Conservation (phyloP, 768 basidiomycete species). For the Naematelia aurantialba region DNA sequence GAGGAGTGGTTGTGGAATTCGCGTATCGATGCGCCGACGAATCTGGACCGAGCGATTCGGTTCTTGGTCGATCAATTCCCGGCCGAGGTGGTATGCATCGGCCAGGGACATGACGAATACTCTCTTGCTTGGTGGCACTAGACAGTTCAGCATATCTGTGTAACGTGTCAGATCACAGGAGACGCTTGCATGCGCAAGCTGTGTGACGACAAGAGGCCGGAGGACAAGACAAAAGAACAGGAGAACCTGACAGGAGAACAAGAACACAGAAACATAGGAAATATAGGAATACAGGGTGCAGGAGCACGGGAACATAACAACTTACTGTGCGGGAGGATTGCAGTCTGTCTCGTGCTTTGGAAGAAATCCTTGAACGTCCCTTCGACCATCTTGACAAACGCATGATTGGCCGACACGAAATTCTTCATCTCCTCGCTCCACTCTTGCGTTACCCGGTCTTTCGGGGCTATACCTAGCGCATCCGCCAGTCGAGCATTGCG, state of each 20-base stretch:
- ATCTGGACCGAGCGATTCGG: slow-evolving; percentile 77
- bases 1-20: slow-evolving; percentile 68
- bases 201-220: not conserved
- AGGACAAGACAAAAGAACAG: not conserved
- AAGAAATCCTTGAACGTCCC: slow-evolving; percentile 72
- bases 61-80: slow-evolving; percentile 84
- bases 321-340: slow-evolving; percentile 31
- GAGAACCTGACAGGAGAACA: not conserved
- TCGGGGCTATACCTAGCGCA: slow-evolving; percentile 73
- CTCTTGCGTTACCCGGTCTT: slow-evolving; percentile 21
- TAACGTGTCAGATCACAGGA: not conserved
- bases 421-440: slow-evolving; percentile 64
- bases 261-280: not conserved
- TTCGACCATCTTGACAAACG: slow-evolving; percentile 72
- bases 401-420: slow-evolving; percentile 62
- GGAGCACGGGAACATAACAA: not conserved
- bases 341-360: slow-evolving; percentile 35
- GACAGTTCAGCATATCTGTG: slow-evolving; percentile 46
- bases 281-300: slow-evolving; percentile 1
- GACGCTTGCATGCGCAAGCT: not conserved
- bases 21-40: slow-evolving; percentile 73
- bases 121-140: slow-evolving; percentile 69
- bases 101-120: slow-evolving; percentile 73
- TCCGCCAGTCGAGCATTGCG: slow-evolving; percentile 85
- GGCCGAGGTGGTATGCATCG: slow-evolving; percentile 72